Evolutionary conservation across 2,329 filamentous ascomycete genomes (phyloP).

Genomic region (Clarireedia monteithiana): DNA sequence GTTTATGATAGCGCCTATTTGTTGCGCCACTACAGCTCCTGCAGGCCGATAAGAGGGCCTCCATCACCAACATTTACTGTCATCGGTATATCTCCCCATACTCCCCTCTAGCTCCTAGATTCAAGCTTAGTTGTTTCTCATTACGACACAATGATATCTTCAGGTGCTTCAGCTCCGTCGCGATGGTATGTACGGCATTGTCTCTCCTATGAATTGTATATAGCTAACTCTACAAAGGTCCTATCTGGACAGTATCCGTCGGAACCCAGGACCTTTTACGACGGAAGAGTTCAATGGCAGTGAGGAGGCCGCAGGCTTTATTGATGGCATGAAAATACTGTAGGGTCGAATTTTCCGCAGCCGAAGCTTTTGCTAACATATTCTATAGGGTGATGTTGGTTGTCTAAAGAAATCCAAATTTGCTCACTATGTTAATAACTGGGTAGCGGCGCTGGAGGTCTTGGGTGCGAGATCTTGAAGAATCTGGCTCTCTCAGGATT

Average conservation of each 20-base stretch:
- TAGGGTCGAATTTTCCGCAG: slow-evolving; percentile 30
- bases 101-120: neutral
- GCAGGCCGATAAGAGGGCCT: slow-evolving; percentile 15
- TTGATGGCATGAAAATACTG: slow-evolving; percentile 70
- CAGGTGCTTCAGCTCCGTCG: neutral
- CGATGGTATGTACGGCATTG: slow-evolving; percentile 18
- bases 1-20: slow-evolving; percentile 9
- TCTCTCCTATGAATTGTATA: neutral
- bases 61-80: neutral
- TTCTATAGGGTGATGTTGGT: slow-evolving; percentile 27
- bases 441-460: slow-evolving; percentile 76
- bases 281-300: slow-evolving; percentile 46
- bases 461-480: slow-evolving; percentile 96
- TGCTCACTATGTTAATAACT: neutral
- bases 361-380: slow-evolving; percentile 17
- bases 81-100: neutral
- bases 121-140: neutral
- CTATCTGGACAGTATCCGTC: slow-evolving; percentile 75
- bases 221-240: slow-evolving; percentile 48
- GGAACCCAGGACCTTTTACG: slow-evolving; percentile 71
- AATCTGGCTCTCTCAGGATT: slow-evolving; percentile 93
- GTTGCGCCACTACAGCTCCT: neutral
- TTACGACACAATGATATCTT: neutral
- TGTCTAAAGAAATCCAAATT: slow-evolving; percentile 5
- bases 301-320: slow-evolving; percentile 44